Percentiles rank a stretch among this genome's conserved stretches.
Evolutionary conservation across 352 stramenopile species (phyloP).

Genomic region (Pythium pyrilobum): DNA sequence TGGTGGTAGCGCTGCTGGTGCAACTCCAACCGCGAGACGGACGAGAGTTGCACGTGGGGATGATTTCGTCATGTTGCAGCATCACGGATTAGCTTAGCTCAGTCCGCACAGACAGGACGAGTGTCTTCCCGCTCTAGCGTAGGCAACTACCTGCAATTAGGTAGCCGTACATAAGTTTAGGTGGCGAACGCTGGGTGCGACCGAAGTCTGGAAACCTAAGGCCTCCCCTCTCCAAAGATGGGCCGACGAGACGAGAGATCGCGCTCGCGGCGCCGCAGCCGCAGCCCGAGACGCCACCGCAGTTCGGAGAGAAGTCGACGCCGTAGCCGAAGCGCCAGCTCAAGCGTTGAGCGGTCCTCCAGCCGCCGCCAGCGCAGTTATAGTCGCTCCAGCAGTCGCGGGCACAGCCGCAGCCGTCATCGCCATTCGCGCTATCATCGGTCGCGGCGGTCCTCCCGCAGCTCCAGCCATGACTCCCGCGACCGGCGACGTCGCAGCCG

Average conservation of each 20-base stretch:
- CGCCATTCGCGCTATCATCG: background rate
- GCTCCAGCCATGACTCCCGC: background rate
- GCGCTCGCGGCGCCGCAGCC: slow-evolving; percentile 10
- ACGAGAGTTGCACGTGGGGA: too few relatives aligned
- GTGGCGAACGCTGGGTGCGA: background rate
- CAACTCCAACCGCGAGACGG: too few relatives aligned
- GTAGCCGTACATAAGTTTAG: background rate
- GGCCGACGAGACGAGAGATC: slow-evolving; percentile 5
- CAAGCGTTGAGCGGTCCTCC: slow-evolving; percentile 7
- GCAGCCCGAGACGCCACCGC: slow-evolving; percentile 7
- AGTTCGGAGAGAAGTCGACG: slow-evolving; percentile 1
- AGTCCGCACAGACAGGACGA: too few relatives aligned
- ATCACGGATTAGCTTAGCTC: too few relatives aligned
- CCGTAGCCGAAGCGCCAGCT: slow-evolving; percentile 12
- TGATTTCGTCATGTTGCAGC: too few relatives aligned
- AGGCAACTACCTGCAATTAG: too few relatives aligned
- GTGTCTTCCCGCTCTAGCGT: too few relatives aligned
- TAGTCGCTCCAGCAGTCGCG: slow-evolving; percentile 26
- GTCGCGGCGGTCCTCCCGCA: slow-evolving; percentile 1
- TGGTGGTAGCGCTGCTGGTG: too few relatives aligned
- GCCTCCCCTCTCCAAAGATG: slow-evolving; percentile 4
- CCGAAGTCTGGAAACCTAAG: too few relatives aligned
- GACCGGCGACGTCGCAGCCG: slow-evolving; percentile 6
- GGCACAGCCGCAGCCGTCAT: slow-evolving; percentile 7
- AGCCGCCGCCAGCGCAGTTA: slow-evolving; percentile 14